Percentiles rank a stretch among this genome's conserved stretches.
phyloP scores from a whole-genome alignment of 768 basidiomycete genomes.

The Hebeloma cylindrosporum region DNA sequence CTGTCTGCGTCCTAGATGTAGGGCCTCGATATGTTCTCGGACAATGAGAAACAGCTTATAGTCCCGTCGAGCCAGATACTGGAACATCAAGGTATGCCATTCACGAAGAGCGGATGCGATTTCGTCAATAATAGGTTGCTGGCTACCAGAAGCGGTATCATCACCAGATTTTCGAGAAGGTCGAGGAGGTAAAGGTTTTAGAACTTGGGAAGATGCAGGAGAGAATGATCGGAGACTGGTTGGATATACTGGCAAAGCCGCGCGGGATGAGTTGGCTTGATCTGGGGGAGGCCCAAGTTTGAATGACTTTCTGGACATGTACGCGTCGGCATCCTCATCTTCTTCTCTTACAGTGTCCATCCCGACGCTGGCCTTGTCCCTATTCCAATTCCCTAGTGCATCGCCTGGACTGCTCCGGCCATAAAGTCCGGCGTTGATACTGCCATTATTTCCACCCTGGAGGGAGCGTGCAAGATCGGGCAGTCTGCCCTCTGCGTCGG shows the following conservation, averaged over 20 bases:
- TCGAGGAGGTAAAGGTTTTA: slow-evolving; percentile 81
- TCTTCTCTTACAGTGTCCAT: slow-evolving; percentile 67
- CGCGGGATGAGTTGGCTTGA: slow-evolving; percentile 70
- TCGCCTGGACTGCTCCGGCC: slow-evolving; percentile 46
- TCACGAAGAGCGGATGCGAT: slow-evolving; percentile 95
- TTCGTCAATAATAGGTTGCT: slow-evolving; percentile 93
- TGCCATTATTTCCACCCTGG: slow-evolving; percentile 34
- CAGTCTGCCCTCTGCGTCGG: slow-evolving; percentile 85
- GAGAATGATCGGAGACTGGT: slow-evolving; percentile 74
- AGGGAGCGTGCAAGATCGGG: slow-evolving; percentile 69
- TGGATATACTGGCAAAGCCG: slow-evolving; percentile 70
- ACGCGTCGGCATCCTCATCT: slow-evolving; percentile 49
- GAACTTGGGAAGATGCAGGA: slow-evolving; percentile 59
- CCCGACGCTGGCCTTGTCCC: slow-evolving; percentile 40
- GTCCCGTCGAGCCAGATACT: slow-evolving; percentile 85
- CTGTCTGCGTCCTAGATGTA: slow-evolving; percentile 91
- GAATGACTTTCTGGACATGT: slow-evolving; percentile 56
- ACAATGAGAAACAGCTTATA: slow-evolving; percentile 88
- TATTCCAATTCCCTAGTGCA: slow-evolving; percentile 46
- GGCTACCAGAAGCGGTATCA: slow-evolving; percentile 80
- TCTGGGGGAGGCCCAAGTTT: slow-evolving; percentile 74
- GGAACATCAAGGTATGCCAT: slow-evolving; percentile 92
- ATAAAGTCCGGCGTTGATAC: slow-evolving; percentile 29
- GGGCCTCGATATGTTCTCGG: slow-evolving; percentile 83
- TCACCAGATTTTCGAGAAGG: slow-evolving; percentile 95